Base-by-base conservation (phyloP, 495 filamentous ascomycete genomes). In the Sporormia fimetaria region DNA sequence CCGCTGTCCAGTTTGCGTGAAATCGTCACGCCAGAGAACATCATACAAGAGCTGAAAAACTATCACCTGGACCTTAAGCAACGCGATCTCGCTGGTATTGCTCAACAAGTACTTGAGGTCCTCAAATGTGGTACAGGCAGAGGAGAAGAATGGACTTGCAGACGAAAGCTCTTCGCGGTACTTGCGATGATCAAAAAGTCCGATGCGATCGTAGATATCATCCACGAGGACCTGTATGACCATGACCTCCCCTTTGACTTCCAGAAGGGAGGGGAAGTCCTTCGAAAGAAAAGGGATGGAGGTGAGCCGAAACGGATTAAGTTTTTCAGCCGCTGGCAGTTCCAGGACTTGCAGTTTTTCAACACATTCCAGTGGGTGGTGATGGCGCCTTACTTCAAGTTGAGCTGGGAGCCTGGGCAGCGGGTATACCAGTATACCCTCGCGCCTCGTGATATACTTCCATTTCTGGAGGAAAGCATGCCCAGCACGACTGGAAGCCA, bases 121-220 rank as follows among this genome's bases (percentile, higher is more conserved):
- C n/a, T n/a, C n/a, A n/a, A n/a, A n/a, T n/a, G n/a, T n/a, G n/a
- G n/a, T n/a, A n/a, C n/a, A n/a, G n/a, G n/a, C n/a, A n/a, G n/a
- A n/a, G n/a, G n/a, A n/a, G n/a, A n/a, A n/a, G n/a, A n/a, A n/a
- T n/a, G n/a, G n/a, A n/a, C n/a, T n/a, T n/a, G n/a, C n/a, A 41
- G 38, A n/a, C 38, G 38, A n/a, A 41, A 41, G 20, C 31, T 41
- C 5, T 41, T 41, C 17, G 38, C 38, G 2, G n/a, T 41, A 10
- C 28, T 41, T 1, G 18, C 15, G 6, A 3, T 41, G 27, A 23
- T 41, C 18, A 1, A n/a, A 22, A 41, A 41, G 11, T 4, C 17
- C 10, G 18, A 20, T 7, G 14, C 38, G 6, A 41, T 41, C 16
- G 4, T 41, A 11, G 38, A 41, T 17, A 21, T 41, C 14, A 20